These are phyloP conservation scores for Parmales sp. DNA, from an alignment of 108 stramenopile species.

Conservation along the genomic window DNA sequence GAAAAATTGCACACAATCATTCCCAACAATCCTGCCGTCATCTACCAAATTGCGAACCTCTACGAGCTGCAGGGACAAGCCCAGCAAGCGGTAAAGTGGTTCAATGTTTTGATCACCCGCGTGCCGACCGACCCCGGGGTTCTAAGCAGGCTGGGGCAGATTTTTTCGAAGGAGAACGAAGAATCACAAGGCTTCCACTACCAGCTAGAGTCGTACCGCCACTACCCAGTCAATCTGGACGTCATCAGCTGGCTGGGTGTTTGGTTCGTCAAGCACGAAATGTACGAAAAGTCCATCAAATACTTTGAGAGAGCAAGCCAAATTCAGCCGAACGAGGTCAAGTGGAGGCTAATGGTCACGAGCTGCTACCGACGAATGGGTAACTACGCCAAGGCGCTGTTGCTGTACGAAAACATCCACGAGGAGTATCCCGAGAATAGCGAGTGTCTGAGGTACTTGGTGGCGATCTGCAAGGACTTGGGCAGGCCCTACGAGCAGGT, in stretches of 20 bases:
- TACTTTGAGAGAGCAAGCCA: slow-evolving; percentile 73
- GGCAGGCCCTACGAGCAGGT: slow-evolving; percentile 35
- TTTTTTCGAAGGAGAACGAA: slow-evolving; percentile 43
- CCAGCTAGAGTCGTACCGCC: slow-evolving; percentile 59
- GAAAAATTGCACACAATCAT: slow-evolving; percentile 62
- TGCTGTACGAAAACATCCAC: slow-evolving; percentile 61
- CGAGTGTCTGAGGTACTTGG: slow-evolving; percentile 54
- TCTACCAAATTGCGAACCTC: slow-evolving; percentile 74
- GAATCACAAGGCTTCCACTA: slow-evolving; percentile 60
- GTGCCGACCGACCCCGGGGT: slow-evolving; percentile 61
- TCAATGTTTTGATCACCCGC: slow-evolving; percentile 63
- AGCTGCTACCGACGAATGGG: slow-evolving; percentile 63
- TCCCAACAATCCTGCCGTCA: slow-evolving; percentile 65
- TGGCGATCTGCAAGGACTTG: slow-evolving; percentile 42
- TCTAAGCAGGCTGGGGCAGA: slow-evolving; percentile 58
- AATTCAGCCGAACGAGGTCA: slow-evolving; percentile 73
- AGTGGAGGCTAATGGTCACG: slow-evolving; percentile 76
- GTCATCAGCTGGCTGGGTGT: slow-evolving; percentile 74
- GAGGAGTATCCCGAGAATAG: slow-evolving; percentile 54
- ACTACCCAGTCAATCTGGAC: slow-evolving; percentile 71
- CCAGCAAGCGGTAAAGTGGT: slow-evolving; percentile 50
- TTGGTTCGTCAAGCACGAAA: slow-evolving; percentile 75
- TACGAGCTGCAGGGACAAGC: slow-evolving; percentile 42
- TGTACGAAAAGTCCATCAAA: slow-evolving; percentile 71
- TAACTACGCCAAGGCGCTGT: slow-evolving; percentile 43